phyloP scores from a whole-genome alignment of 202 grass and related monocot genomes.

The Schoenoplectus triqueter region DNA sequence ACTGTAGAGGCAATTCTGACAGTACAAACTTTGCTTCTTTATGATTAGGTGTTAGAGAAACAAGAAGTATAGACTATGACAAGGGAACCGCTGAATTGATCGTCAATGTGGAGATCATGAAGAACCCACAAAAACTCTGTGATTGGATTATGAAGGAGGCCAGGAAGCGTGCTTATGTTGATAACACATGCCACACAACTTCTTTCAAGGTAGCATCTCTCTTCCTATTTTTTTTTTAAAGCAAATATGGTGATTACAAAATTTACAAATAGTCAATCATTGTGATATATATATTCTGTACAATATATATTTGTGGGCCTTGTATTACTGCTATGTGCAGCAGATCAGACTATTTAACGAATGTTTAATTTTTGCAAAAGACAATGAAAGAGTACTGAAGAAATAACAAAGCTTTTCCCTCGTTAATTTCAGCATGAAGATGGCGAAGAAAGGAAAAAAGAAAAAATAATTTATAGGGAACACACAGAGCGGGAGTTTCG shows the following conservation, averaged over 20 bases:
- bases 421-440: conserved; percentile 28
- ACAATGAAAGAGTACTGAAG: not conserved
- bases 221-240: not conserved
- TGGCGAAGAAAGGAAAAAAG: not conserved
- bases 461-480: conserved; percentile 30
- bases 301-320: not conserved
- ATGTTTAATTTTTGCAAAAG: not conserved
- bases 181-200: conserved; percentile 8
- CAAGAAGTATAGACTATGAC: conserved; percentile 27
- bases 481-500: conserved; percentile 24
- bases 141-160: conserved; percentile 31
- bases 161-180: conserved; percentile 27
- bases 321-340: not conserved
- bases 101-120: not conserved
- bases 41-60: conserved; percentile 33
- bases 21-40: not conserved
- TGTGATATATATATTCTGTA: no score
- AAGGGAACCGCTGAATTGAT: conserved; percentile 37
- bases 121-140: conserved; percentile 27
- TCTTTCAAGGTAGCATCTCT: not conserved
- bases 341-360: not conserved
- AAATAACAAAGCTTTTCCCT: not conserved
- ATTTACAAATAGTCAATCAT: not conserved
- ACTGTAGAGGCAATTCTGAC: not conserved
- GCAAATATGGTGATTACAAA: no score